Conservation (phyloP, 768 basidiomycete genomes). For the Rhizopogon salebrosus region DNA sequence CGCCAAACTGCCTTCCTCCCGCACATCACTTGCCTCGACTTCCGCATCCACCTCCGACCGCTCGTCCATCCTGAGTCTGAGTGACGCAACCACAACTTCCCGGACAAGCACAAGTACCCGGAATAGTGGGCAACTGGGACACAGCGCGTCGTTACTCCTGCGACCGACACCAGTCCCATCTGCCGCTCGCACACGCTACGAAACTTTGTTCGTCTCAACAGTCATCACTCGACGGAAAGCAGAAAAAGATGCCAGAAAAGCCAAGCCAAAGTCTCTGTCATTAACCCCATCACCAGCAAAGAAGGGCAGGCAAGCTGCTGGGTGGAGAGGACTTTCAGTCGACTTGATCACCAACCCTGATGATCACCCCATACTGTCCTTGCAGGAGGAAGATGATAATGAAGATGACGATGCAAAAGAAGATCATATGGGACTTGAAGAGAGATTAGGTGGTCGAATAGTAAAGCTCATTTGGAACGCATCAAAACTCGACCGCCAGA, state of each 20-base stretch:
- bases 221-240: conserved; percentile 43
- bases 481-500: conserved; percentile 49
- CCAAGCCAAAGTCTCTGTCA: conserved; percentile 29
- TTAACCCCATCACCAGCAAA: conserved; percentile 18
- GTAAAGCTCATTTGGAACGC: conserved; percentile 60
- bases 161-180: conserved; percentile 67
- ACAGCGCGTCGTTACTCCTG: conserved; percentile 26
- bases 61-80: conserved; percentile 58
- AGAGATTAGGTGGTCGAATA: conserved; percentile 49
- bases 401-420: conserved; percentile 24
- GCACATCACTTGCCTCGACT: conserved; percentile 31
- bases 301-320: conserved; percentile 52
- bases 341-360: conserved; percentile 52
- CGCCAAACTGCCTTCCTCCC: conserved; percentile 28
- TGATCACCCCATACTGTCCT: conserved; percentile 18
- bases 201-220: conserved; percentile 60
- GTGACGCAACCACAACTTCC: conserved; percentile 34
- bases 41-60: conserved; percentile 51
- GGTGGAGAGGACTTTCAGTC: conserved; percentile 71
- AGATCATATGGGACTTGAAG: conserved; percentile 31
- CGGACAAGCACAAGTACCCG: conserved; percentile 34
- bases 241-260: conserved; percentile 25
- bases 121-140: conserved; percentile 20
- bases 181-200: conserved; percentile 61
- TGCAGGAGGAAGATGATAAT: conserved; percentile 8